Conservation (phyloP, 305 asterid genomes). For the Nicotiana rustica region DNA sequence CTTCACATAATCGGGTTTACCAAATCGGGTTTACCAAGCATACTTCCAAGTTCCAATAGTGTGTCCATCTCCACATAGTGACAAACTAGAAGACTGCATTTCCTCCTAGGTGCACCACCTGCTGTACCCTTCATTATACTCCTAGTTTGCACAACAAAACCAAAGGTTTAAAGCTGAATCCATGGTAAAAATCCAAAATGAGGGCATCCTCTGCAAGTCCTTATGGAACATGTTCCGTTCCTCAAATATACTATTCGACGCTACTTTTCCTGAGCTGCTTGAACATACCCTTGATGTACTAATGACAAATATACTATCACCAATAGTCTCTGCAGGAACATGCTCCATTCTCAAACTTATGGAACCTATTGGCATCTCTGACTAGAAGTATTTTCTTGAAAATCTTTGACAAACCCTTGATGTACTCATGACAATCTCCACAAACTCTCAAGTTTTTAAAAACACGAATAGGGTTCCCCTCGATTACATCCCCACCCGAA, state of each 20-base stretch:
- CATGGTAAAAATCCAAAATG: too few species aligned
- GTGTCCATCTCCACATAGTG: too few species aligned
- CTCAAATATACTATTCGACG: background rate
- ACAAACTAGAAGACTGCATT: too few species aligned
- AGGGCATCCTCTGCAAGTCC: too few species aligned
- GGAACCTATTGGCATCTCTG: conserved; percentile 64
- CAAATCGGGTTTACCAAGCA: too few species aligned
- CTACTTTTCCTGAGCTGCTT: conserved; percentile 52
- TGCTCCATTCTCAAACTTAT: conserved; percentile 55
- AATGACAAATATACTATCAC: conserved; percentile 37
- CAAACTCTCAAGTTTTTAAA: conserved; percentile 63
- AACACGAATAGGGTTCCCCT: conserved; percentile 45
- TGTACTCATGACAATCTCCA: conserved; percentile 64
- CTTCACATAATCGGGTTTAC: too few species aligned
- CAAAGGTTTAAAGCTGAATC: too few species aligned
- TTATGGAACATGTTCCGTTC: too few species aligned
- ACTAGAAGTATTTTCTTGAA: conserved; percentile 49
- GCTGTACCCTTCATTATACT: too few species aligned
- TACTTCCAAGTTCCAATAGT: too few species aligned
- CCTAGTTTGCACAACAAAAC: too few species aligned
- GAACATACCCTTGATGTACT: conserved; percentile 43
- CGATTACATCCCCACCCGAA: conserved; percentile 41
- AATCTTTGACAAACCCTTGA: conserved; percentile 58
- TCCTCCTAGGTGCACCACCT: too few species aligned
- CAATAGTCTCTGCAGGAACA: conserved; percentile 61